phyloP scores from a whole-genome alignment of 257 asterid genomes.

The Solanum habrochaites region DNA sequence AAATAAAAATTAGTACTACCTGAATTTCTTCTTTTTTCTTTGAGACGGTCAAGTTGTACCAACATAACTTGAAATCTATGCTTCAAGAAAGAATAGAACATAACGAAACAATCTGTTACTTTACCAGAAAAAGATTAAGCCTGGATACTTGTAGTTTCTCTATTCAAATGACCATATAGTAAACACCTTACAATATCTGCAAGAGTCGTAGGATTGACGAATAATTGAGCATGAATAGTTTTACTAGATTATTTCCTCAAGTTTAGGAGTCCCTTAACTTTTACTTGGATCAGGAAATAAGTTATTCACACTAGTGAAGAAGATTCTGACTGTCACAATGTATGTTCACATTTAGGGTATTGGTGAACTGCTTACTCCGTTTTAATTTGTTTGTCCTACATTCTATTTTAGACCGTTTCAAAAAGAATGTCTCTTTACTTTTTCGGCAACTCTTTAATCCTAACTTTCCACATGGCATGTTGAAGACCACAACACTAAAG shows the following conservation, averaged over 20 bases:
- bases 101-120: not conserved
- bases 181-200: not conserved
- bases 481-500: not conserved
- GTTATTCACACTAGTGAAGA: not conserved
- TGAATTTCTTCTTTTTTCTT: not conserved
- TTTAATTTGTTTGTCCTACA: not conserved
- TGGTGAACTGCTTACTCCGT: not conserved
- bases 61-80: not conserved
- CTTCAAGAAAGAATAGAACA: not conserved
- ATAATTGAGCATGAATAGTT: not conserved
- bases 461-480: not conserved
- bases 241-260: not conserved
- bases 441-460: not conserved
- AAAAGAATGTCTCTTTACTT: not conserved
- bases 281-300: not conserved
- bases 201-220: not conserved
- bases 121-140: not conserved
- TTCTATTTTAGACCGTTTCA: not conserved
- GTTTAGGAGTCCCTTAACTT: not conserved
- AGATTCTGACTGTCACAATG: not conserved
- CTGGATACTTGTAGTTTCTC: not conserved
- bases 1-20: not conserved
- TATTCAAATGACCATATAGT: not conserved
- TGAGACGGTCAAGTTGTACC: not conserved
- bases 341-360: not conserved